phyloP scores from a whole-genome alignment of 2,329 filamentous ascomycete genomes.

The Botryotinia globosa region DNA sequence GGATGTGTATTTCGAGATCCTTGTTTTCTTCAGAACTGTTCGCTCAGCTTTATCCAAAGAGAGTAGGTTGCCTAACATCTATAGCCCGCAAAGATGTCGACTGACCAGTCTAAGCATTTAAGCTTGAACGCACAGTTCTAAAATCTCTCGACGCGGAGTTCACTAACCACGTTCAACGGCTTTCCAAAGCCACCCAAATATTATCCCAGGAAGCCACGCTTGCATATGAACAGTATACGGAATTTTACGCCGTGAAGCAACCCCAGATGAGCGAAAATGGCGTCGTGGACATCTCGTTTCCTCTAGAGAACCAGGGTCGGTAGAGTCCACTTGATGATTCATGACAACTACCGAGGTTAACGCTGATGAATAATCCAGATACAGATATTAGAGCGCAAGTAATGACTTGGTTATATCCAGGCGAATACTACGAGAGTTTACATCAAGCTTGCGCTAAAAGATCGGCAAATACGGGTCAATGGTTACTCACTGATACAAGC shows the following conservation, averaged over 20 bases:
- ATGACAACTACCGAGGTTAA: background rate
- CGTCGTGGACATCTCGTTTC: background rate
- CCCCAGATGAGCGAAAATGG: background rate
- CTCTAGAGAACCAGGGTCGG: background rate
- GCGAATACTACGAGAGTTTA: conserved; percentile 14
- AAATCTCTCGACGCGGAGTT: conserved; percentile 13
- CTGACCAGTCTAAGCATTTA: conserved; percentile 9
- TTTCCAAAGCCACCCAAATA: background rate
- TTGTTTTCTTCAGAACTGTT: conserved; percentile 3
- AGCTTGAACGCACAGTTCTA: conserved; percentile 13
- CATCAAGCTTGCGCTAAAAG: conserved; percentile 16
- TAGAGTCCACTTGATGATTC: background rate
- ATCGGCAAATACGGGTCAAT: conserved; percentile 16
- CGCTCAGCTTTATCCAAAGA: conserved; percentile 6
- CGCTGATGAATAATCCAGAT: conserved; percentile 4
- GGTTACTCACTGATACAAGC: conserved; percentile 3
- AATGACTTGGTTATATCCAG: conserved; percentile 18
- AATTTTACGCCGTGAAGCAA: conserved; percentile 6
- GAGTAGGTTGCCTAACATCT: background rate
- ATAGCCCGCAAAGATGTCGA: background rate
- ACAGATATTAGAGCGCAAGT: conserved; percentile 5
- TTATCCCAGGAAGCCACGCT: conserved; percentile 14
- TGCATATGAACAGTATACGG: background rate
- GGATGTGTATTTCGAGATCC: conserved; percentile 15
- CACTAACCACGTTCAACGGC: conserved; percentile 9